A percentile compares a stretch with the other conserved stretches of the same genome.
These are phyloP conservation scores for Mycosphaerella sp. DNA, from an alignment of 2,329 filamentous ascomycete species.

Conservation along the genomic window DNA sequence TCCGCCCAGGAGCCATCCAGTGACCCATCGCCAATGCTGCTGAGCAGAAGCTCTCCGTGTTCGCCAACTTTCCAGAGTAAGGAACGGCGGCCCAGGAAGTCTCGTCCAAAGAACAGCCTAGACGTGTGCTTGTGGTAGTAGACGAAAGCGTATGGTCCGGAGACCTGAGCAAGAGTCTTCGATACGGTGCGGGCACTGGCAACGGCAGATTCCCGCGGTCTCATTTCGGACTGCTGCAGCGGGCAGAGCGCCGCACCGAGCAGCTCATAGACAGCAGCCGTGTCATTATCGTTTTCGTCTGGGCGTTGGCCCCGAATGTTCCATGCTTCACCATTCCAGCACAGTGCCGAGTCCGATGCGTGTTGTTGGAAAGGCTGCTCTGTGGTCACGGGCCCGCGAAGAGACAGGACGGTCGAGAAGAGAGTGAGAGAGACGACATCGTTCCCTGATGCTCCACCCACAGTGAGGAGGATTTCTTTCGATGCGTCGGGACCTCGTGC, in stretches of 20 bases:
- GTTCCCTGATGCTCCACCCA: neutral
- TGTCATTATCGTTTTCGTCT: constrained; percentile 68
- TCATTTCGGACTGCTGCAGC: neutral
- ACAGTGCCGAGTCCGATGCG: constrained; percentile 60
- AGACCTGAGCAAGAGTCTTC: constrained; percentile 19
- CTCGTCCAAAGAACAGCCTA: constrained; percentile 73
- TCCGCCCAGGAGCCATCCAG: constrained; percentile 59
- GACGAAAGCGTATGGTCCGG: constrained; percentile 82
- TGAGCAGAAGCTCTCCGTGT: constrained; percentile 55
- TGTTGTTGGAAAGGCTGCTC: constrained; percentile 64
- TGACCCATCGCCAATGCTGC: constrained; percentile 60
- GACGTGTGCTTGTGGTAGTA: constrained; percentile 62
- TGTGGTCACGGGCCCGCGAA: constrained; percentile 69
- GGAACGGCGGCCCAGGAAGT: constrained; percentile 81
- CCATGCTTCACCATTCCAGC: constrained; percentile 99
- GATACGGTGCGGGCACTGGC: constrained; percentile 9
- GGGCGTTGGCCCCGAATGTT: constrained; percentile 55
- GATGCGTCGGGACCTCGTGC: constrained; percentile 31
- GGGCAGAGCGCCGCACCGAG: constrained; percentile 36
- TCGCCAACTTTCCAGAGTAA: constrained; percentile 54
- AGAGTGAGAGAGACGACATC: constrained; percentile 49
- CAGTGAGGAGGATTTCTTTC: constrained; percentile 8
- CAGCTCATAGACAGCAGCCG: constrained; percentile 58
- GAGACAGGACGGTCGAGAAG: constrained; percentile 78
- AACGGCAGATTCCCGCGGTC: neutral